Conservation (phyloP, 129 eudicot species). For the Flaveria trinervia region DNA sequence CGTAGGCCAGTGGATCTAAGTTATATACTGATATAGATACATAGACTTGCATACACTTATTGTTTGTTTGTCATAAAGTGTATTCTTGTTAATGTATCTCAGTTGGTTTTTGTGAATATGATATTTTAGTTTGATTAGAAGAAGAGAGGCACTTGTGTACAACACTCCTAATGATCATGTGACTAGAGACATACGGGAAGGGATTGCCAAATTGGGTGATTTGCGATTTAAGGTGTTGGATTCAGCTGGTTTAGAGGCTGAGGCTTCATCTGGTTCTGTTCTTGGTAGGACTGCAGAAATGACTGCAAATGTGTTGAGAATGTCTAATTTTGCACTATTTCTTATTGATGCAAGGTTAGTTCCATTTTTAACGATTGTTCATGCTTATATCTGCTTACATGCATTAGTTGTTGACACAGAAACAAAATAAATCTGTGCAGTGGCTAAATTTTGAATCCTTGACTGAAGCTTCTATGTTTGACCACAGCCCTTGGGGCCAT, state of each 20-base stretch:
- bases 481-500: neutral
- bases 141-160: slow-evolving; percentile 98
- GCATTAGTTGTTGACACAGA: slow-evolving; percentile 4
- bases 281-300: slow-evolving; percentile 89
- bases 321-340: slow-evolving; percentile 67
- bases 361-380: slow-evolving; percentile 21
- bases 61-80: slow-evolving; percentile 9
- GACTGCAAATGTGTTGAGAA: slow-evolving; percentile 76
- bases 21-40: neutral
- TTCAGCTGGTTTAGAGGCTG: slow-evolving; percentile 96
- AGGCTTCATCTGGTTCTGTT: slow-evolving; percentile 95
- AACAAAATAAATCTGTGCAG: slow-evolving; percentile 5
- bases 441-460: neutral
- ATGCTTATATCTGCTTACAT: slow-evolving; percentile 6
- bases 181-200: slow-evolving; percentile 89
- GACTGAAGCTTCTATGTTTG: neutral
- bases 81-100: neutral
- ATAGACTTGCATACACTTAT: neutral
- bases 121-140: slow-evolving; percentile 66
- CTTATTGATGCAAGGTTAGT: slow-evolving; percentile 82
- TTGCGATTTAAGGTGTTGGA: slow-evolving; percentile 85
- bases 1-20: neutral
- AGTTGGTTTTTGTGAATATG: slow-evolving; percentile 24
- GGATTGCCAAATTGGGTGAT: slow-evolving; percentile 85
- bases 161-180: slow-evolving; percentile 93